phyloP scores from a whole-genome alignment of 805 yeast genomes.

The Cyberlindnera amylophila region DNA sequence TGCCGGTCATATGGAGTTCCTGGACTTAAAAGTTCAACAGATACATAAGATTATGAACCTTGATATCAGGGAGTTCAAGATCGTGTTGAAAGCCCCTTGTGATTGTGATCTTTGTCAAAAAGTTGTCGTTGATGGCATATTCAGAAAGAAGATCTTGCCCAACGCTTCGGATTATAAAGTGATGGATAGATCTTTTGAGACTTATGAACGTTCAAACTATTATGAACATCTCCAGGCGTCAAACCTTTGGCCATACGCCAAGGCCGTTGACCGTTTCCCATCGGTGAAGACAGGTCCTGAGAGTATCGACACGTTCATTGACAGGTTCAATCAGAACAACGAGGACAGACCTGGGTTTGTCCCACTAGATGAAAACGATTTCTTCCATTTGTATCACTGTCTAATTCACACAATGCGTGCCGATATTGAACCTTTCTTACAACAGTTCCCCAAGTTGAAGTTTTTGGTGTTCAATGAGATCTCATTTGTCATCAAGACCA shows the following conservation, averaged over 20 bases:
- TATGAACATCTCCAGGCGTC: slow-evolving; percentile 34
- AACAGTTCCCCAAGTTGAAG: slow-evolving; percentile 31
- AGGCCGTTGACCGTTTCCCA: slow-evolving; percentile 40
- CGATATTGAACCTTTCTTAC: slow-evolving; percentile 34
- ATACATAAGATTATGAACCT: slow-evolving; percentile 16
- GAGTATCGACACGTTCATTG: slow-evolving; percentile 30
- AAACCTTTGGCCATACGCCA: slow-evolving; percentile 38
- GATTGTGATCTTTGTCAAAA: slow-evolving; percentile 20
- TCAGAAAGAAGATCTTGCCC: slow-evolving; percentile 33
- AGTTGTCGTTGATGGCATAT: slow-evolving; percentile 28
- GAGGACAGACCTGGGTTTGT: slow-evolving; percentile 21
- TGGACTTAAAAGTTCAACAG: slow-evolving; percentile 34
- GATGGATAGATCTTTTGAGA: slow-evolving; percentile 24
- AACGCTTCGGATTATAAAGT: slow-evolving; percentile 28
- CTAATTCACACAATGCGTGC: slow-evolving; percentile 35
- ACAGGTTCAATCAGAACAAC: slow-evolving; percentile 26
- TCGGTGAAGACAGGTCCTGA: slow-evolving; percentile 40
- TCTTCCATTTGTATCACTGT: slow-evolving; percentile 33
- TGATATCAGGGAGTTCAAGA: slow-evolving; percentile 16
- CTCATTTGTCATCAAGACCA: slow-evolving; percentile 8
- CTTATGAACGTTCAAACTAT: slow-evolving; percentile 32
- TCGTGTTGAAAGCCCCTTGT: slow-evolving; percentile 19
- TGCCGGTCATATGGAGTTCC: slow-evolving; percentile 33
- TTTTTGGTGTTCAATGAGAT: slow-evolving; percentile 34
- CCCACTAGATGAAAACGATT: slow-evolving; percentile 30